phyloP scores from a whole-genome alignment of 2,329 filamentous ascomycete genomes.

The Phialophora expanda region DNA sequence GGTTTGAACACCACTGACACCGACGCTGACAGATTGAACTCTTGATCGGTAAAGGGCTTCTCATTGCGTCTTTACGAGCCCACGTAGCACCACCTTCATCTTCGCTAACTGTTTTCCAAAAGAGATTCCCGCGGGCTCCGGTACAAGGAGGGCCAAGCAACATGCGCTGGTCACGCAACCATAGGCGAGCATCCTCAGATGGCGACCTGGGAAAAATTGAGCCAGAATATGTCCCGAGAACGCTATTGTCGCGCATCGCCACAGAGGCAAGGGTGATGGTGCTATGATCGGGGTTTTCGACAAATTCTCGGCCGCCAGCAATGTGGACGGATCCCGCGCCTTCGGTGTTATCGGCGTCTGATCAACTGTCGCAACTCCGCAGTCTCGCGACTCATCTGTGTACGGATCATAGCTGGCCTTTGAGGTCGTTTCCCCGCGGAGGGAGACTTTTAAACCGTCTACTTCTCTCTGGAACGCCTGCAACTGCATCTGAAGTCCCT shows the following conservation, averaged over 20 bases:
- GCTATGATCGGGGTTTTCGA: not conserved
- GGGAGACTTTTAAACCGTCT: conserved; percentile 5
- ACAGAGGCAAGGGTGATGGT: not conserved
- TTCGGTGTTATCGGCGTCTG: conserved; percentile 7
- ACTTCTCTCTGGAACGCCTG: conserved; percentile 25
- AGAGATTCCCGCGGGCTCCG: not conserved
- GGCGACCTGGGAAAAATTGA: conserved; percentile 11
- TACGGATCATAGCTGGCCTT: not conserved
- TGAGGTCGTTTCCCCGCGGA: conserved; percentile 1
- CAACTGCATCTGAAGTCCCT: conserved; percentile 29
- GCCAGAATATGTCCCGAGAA: conserved; percentile 14
- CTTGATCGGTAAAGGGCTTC: not conserved
- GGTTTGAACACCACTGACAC: not conserved
- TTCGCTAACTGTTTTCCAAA: not conserved
- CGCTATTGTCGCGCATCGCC: conserved; percentile 14
- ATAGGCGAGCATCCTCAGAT: conserved; percentile 13
- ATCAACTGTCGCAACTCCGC: not conserved
- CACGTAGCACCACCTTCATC: not conserved
- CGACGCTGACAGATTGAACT: not conserved
- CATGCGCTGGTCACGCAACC: conserved; percentile 21
- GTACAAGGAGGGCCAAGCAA: not conserved
- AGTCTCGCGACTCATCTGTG: not conserved
- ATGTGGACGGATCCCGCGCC: not conserved
- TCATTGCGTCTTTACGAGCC: not conserved
- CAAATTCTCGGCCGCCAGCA: not conserved